Evolutionary conservation across 371 early-diverging fungal species (phyloP).

Genomic region (Blakeslea trispora): DNA sequence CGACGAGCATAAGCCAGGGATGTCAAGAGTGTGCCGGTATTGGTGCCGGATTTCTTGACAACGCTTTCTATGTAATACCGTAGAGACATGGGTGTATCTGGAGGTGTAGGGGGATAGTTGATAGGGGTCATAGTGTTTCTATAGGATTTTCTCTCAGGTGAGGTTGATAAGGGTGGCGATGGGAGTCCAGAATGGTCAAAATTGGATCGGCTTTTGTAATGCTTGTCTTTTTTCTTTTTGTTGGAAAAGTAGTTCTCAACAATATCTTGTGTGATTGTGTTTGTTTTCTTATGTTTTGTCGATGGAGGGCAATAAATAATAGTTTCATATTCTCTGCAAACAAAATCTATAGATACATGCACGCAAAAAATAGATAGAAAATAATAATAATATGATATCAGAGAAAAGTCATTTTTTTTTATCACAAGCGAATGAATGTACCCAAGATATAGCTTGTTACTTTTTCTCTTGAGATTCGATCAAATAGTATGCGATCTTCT

Average conservation of each 20-base stretch:
- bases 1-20: constrained; percentile 60
- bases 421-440: constrained; percentile 10
- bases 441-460: constrained; percentile 20
- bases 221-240: not conserved
- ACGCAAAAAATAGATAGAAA: not conserved
- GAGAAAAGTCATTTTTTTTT: not conserved
- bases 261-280: not conserved
- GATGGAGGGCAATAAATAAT: constrained; percentile 8
- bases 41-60: constrained; percentile 51
- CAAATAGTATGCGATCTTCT: constrained; percentile 3
- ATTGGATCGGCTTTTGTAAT: not conserved
- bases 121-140: not conserved
- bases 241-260: constrained; percentile 1
- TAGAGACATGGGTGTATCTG: constrained; percentile 24
- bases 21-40: constrained; percentile 58
- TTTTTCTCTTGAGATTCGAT: constrained; percentile 14
- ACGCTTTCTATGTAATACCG: constrained; percentile 51
- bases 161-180: constrained; percentile 24
- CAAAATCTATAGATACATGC: constrained; percentile 17
- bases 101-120: not conserved
- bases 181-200: constrained; percentile 11
- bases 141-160: constrained; percentile 4
- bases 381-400: no score
- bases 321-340: constrained; percentile 21
- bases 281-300: not conserved